Percentiles rank a stretch among this genome's conserved stretches.
phyloP scores from a whole-genome alignment of 345 rosid species.

The Erucastrum elatum region DNA sequence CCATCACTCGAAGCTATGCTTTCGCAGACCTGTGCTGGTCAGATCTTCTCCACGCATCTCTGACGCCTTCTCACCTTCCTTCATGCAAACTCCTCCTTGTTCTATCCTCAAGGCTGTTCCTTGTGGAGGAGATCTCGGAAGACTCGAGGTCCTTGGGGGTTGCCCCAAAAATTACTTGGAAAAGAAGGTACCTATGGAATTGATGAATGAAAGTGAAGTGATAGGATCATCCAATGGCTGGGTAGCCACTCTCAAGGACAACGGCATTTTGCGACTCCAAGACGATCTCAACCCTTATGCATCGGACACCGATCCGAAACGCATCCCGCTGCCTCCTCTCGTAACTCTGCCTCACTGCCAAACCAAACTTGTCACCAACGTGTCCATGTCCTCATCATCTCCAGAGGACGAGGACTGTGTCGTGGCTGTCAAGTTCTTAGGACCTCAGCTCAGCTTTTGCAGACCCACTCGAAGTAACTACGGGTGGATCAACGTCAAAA shows the following conservation, averaged over 20 bases:
- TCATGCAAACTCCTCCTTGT: neutral
- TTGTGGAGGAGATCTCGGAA: neutral
- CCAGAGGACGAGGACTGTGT: neutral
- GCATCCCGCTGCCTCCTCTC: neutral
- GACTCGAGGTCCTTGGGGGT: neutral
- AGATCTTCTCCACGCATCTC: neutral
- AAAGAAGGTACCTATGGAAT: neutral
- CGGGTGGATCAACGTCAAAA: neutral
- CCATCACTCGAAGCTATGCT: neutral
- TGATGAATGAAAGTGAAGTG: neutral
- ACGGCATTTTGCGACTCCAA: too few relatives aligned
- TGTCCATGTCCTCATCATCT: neutral
- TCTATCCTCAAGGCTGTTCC: neutral
- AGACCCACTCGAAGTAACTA: neutral
- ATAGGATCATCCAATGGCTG: too few relatives aligned
- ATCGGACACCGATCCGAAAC: neutral
- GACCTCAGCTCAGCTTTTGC: neutral
- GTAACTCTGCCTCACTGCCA: neutral
- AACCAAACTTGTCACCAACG: neutral
- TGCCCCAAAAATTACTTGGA: neutral
- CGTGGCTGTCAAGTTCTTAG: neutral
- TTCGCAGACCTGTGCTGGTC: neutral
- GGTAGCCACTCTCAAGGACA: too few relatives aligned
- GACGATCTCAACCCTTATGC: neutral
- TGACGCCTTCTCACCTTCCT: neutral